A percentile compares a stretch with the other conserved stretches of the same genome.
Evolutionary conservation across 106 monocot genomes (phyloP).

Genomic region (Allium fistulosum): DNA sequence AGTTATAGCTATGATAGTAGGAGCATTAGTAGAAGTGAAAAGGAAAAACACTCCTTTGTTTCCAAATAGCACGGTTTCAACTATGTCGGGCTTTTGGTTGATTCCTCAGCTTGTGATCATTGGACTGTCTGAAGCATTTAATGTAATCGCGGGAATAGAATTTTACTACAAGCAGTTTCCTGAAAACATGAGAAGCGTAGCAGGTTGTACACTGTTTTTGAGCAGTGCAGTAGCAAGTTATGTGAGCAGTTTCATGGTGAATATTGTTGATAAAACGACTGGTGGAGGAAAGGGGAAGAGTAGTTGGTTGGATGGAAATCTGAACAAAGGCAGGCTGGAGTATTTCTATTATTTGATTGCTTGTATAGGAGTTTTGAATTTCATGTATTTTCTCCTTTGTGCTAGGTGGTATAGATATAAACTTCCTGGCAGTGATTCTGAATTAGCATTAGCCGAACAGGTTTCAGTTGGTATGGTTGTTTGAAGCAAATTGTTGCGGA

Average conservation of each 20-base stretch:
- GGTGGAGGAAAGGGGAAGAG: slow-evolving; percentile 10
- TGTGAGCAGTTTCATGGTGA: slow-evolving; percentile 33
- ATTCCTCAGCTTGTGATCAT: slow-evolving; percentile 27
- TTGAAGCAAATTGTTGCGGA: not conserved
- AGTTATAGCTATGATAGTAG: slow-evolving; percentile 14
- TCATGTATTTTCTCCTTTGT: slow-evolving; percentile 31
- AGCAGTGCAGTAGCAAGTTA: slow-evolving; percentile 25
- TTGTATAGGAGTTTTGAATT: slow-evolving; percentile 12
- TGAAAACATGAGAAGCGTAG: slow-evolving; percentile 71
- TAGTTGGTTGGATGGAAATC: slow-evolving; percentile 42
- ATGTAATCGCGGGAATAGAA: slow-evolving; percentile 33
- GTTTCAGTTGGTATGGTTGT: not conserved
- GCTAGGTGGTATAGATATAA: slow-evolving; percentile 69
- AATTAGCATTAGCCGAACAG: not conserved
- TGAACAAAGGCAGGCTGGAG: slow-evolving; percentile 51
- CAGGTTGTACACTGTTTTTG: slow-evolving; percentile 20
- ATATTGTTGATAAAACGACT: slow-evolving; percentile 20
- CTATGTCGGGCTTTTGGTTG: slow-evolving; percentile 47
- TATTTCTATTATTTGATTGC: slow-evolving; percentile 40
- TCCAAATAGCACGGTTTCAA: not conserved
- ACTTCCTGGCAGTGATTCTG: not conserved
- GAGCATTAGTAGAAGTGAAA: slow-evolving; percentile 18
- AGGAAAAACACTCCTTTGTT: slow-evolving; percentile 6
- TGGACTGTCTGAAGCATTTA: slow-evolving; percentile 51
- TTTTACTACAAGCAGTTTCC: slow-evolving; percentile 74